Evolutionary conservation across 2,329 filamentous ascomycete genomes (phyloP).

Genomic region (Coniochaeta hoffmannii): DNA sequence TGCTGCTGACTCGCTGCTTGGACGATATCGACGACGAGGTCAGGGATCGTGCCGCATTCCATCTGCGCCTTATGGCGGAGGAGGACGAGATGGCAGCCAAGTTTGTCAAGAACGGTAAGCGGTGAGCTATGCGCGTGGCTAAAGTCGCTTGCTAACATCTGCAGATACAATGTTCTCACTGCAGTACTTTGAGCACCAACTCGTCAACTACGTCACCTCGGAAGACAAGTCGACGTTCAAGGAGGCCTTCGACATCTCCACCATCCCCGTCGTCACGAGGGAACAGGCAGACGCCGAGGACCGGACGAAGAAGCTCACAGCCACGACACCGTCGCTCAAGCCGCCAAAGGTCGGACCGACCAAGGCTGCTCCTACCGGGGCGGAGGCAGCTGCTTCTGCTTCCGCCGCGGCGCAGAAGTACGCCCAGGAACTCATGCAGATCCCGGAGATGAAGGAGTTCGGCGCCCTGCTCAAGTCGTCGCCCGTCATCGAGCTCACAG

Average conservation of each 20-base stretch:
- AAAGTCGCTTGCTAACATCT: background rate
- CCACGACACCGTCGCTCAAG: conserved; percentile 87
- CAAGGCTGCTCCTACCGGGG: conserved; percentile 59
- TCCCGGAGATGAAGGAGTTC: conserved; percentile 87
- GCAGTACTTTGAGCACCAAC: conserved; percentile 90
- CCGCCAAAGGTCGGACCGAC: conserved; percentile 73
- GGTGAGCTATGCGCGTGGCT: background rate
- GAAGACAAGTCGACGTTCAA: conserved; percentile 82
- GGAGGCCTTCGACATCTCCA: conserved; percentile 79
- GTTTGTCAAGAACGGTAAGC: conserved; percentile 86
- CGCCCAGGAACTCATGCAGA: conserved; percentile 75
- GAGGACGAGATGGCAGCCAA: conserved; percentile 78
- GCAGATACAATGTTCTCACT: conserved; percentile 91
- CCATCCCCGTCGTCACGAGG: conserved; percentile 86
- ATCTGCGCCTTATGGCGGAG: conserved; percentile 85
- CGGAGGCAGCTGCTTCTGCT: conserved; percentile 69
- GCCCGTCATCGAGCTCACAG: conserved; percentile 77
- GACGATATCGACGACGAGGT: conserved; percentile 98
- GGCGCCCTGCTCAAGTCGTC: conserved; percentile 91
- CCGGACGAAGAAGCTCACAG: conserved; percentile 92
- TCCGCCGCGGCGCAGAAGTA: conserved; percentile 82
- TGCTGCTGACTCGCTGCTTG: conserved; percentile 85
- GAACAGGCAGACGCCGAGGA: conserved; percentile 96
- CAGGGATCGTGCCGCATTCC: conserved; percentile 87
- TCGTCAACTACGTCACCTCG: conserved; percentile 95